Percentiles rank a stretch among this genome's conserved stretches.
phyloP scores from a whole-genome alignment of 169 alveolate genomes.

The Babesia caballi region DNA sequence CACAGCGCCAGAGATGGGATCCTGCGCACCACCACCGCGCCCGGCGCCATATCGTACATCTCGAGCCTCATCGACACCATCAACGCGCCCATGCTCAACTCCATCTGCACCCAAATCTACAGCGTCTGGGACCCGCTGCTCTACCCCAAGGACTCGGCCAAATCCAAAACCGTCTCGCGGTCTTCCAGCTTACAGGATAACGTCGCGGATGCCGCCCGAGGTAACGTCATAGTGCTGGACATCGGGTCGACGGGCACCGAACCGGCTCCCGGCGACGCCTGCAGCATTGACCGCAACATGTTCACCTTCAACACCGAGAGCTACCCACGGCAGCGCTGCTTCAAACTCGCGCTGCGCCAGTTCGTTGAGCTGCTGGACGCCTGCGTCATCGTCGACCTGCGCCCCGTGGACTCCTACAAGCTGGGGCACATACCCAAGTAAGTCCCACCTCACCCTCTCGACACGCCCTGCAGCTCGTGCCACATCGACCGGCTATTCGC shows the following conservation, averaged over 20 bases:
- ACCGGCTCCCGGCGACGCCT: background rate
- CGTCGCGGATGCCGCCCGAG: background rate
- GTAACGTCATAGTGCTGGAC: no score
- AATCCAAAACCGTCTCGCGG: background rate
- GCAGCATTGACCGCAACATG: constrained; percentile 22
- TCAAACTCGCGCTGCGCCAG: constrained; percentile 32
- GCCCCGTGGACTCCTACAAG: constrained; percentile 56
- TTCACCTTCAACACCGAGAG: constrained; percentile 38
- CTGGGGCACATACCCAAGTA: constrained; percentile 50
- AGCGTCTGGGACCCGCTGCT: constrained; percentile 29
- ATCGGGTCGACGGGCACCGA: background rate
- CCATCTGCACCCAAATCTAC: constrained; percentile 8
- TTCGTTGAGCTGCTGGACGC: constrained; percentile 15
- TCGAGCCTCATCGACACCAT: constrained; percentile 37
- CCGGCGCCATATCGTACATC: constrained; percentile 40
- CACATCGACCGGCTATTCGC: constrained; percentile 29
- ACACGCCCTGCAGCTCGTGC: constrained; percentile 20
- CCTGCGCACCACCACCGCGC: constrained; percentile 21
- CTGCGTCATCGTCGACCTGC: constrained; percentile 40
- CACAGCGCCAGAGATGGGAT: constrained; percentile 42
- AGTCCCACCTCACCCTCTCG: background rate
- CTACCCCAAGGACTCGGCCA: constrained; percentile 4
- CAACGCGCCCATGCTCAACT: constrained; percentile 56
- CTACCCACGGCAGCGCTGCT: constrained; percentile 49
- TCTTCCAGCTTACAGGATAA: background rate